A percentile compares a stretch with the other conserved stretches of the same genome.
These are phyloP conservation scores for Gloeostereum incarnatum DNA, from an alignment of 768 basidiomycete genomes.

Conservation along the genomic window DNA sequence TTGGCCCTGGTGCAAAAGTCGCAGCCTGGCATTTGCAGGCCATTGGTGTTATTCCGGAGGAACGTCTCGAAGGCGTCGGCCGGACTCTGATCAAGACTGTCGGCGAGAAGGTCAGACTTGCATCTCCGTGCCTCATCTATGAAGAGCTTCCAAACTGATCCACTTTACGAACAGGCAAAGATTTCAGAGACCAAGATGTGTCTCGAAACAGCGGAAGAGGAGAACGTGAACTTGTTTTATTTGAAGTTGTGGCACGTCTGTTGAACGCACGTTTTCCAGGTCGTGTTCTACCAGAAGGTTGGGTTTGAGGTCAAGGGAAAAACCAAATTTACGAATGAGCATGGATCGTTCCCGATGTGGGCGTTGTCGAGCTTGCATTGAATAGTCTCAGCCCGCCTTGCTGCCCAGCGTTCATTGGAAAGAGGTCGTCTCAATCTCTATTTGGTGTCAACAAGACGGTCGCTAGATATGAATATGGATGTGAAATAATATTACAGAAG, in stretches of 20 bases:
- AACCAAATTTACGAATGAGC: neutral
- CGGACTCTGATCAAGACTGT: constrained; percentile 3
- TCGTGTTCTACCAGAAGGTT: neutral
- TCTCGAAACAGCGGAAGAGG: neutral
- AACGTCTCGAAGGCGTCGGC: constrained; percentile 7
- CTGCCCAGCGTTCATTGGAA: no score
- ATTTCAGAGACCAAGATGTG: neutral
- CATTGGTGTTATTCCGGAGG: constrained; percentile 9
- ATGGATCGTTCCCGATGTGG: neutral
- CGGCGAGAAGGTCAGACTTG: neutral
- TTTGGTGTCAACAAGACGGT: no score
- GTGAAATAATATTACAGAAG: no score
- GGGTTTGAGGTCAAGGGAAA: neutral
- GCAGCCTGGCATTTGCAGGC: constrained; percentile 8
- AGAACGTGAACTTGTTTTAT: neutral
- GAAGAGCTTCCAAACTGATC: neutral
- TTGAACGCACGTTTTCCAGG: neutral
- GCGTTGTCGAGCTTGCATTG: no score
- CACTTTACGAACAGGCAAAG: neutral
- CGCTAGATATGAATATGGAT: no score
- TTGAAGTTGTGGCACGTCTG: neutral
- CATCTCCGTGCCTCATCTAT: neutral
- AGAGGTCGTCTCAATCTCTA: no score
- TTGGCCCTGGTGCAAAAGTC: constrained; percentile 2
- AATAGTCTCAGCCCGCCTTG: no score